Base-by-base conservation (phyloP, 805 yeast species). In the Metschnikowia borealis region DNA sequence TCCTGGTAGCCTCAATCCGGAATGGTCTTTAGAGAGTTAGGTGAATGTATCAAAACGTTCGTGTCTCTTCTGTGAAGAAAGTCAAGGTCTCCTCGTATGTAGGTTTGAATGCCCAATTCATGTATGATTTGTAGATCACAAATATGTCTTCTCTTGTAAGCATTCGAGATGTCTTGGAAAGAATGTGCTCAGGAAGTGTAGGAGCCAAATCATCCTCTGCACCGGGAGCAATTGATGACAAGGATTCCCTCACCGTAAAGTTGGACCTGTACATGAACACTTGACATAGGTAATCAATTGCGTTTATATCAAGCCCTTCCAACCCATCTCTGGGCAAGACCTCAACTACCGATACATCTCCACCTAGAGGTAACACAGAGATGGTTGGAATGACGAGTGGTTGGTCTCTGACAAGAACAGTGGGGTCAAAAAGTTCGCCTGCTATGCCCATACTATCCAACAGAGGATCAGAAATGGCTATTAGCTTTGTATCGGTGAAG, bases 81-180 rank as follows among this genome's bases (percentile, higher is more conserved):
- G 35, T 54, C 17, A 57, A 14, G 2, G 61, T 57, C 36, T 57
- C 61, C 21, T 55, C 58, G 40, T 45, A 50, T 68, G 63, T 49
- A 69, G 96, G 97, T 65, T 84, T 89, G 73, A 90, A 92, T 0
- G 97, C 94, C 98, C 97, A 92, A 13, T 68, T 60, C 38, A 72
- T 75, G 62, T 85, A 89, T 2, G 68, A 72, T 3, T 77, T 66
- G 8, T 82, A 72, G 5, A 91, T 62, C 5, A 64, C 56, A 5
- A 71, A 51, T 52, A 85, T 71, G n/a, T 89, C 92, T 1, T 78
- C 79, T 2, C 69, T 61, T 0, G 82, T 70, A 43, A 90, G 68
- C 3, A 78, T 75, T 14, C 69, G 64, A 1, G 85, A 78, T 3
- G 63, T 62, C 52, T 73, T 79, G 14, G 76, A 62, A 46, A 80